Base-by-base conservation (phyloP, 495 filamentous ascomycete genomes). In the Cryomyces minteri region DNA sequence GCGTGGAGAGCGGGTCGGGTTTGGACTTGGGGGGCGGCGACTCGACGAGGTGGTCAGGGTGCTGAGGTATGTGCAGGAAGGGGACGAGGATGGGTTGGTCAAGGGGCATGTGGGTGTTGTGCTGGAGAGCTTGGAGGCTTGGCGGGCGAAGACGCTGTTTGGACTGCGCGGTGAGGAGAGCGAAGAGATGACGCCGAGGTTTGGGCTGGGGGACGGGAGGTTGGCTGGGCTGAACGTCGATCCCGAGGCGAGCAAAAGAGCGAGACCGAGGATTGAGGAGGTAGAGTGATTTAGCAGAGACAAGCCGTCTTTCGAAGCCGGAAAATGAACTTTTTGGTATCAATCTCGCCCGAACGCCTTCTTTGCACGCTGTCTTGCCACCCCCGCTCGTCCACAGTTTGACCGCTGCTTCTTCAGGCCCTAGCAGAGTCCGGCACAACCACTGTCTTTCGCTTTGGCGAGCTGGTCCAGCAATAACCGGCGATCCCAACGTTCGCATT, bases 41-140 rank as follows among this genome's bases (percentile, higher is more conserved):
- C 67, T 80, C 29, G 70, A 74, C 9, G 71, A 77, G 48, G 69
- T 88, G 40, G 52, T 74, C 45, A 69, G 72, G 32, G 71, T 79
- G 29, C 53, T 94, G 43, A 59, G 60, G 34, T 85, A 82, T 59
- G 73, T 86, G 14, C 68, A 70, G 43, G 69, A 64, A 40, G 76
- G 72, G 36, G 86, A 92, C 54, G 70, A 64, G 31, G 86, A 94
- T 59, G 72, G 67, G 6, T 64, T 90, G 53, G 82, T 87, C 9
- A 71, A 71, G 47, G 74, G 79, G 41, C 82, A 92, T 66, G 71
- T 82, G 25, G 66, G 65, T 25, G 77, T 73, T 45, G 72, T 88
- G 44, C 58, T 79, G 40, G 83, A 86, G 61, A 80, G 74, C 40
- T 49, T 92, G 49, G 74, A 82, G 57, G 74, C 72, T 18, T 84